Evolutionary conservation across 345 rosid genomes (phyloP).

Genomic region (Dovyalis caffra): DNA sequence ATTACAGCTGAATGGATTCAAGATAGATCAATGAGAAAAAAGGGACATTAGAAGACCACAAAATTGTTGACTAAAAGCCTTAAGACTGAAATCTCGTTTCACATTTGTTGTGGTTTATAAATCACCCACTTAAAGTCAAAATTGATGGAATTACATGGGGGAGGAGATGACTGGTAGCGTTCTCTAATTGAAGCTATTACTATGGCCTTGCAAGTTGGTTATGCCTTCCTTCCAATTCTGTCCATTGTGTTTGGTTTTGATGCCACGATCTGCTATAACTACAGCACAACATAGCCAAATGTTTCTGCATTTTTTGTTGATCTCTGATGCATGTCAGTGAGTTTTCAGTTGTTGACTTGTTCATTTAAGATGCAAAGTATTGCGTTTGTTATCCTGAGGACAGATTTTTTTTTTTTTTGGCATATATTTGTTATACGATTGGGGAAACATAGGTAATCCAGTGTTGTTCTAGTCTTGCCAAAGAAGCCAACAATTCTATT

Average conservation of each 20-base stretch:
- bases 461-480: neutral
- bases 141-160: neutral
- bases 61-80: neutral
- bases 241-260: neutral
- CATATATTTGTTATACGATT: neutral
- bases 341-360: neutral
- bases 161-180: neutral
- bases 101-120: no score
- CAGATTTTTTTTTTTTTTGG: neutral
- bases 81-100: neutral
- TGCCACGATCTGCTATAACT: neutral
- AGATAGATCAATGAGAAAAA: neutral
- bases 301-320: neutral
- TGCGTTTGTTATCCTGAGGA: neutral
- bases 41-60: neutral
- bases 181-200: constrained; percentile 11
- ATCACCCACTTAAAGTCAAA: neutral
- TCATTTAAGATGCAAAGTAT: neutral
- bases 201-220: neutral
- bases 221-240: neutral
- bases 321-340: neutral
- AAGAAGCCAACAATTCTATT: neutral
- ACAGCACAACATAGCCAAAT: neutral
- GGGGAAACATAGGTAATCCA: neutral
- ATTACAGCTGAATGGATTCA: neutral